These are phyloP conservation scores for Cutaneotrichosporon dermatis DNA, from an alignment of 1,284 basidiomycete genomes.

Conservation along the genomic window DNA sequence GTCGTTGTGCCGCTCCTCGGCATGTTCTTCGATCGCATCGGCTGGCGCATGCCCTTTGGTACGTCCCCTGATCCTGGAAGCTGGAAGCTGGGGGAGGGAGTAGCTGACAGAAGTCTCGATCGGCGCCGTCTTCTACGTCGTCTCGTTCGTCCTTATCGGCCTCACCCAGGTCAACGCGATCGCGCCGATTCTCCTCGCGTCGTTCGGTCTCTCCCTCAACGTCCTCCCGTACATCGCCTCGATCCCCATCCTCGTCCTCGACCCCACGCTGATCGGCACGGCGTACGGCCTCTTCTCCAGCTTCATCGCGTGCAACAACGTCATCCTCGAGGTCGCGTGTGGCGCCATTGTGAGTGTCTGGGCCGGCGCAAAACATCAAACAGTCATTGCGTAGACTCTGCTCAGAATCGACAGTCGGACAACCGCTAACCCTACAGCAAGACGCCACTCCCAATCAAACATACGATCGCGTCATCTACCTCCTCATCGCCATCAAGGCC, in stretches of 20 bases:
- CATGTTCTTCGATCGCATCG: conserved; percentile 25
- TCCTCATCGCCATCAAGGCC: conserved; percentile 45
- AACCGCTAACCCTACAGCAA: conserved; percentile 9
- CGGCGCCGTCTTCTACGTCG: conserved; percentile 36
- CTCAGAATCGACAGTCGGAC: too few relatives aligned
- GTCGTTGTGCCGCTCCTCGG: conserved; percentile 42
- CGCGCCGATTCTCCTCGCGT: conserved; percentile 38
- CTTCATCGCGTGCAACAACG: conserved; percentile 19
- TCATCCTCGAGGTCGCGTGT: conserved; percentile 40
- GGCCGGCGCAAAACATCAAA: too few relatives aligned
- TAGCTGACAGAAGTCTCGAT: conserved; percentile 8
- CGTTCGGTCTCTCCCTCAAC: conserved; percentile 38
- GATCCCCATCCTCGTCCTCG: conserved; percentile 42
- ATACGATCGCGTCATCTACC: conserved; percentile 42
- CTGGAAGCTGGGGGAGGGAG: too few relatives aligned
- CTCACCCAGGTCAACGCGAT: conserved; percentile 42
- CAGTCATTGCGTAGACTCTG: too few relatives aligned
- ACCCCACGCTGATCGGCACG: conserved; percentile 42
- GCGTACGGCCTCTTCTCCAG: conserved; percentile 43
- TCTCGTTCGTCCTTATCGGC: conserved; percentile 42
- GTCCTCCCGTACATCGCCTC: conserved; percentile 40
- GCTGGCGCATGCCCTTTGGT: conserved; percentile 12
- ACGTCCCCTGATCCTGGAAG: too few relatives aligned
- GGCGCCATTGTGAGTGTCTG: conserved; percentile 27
- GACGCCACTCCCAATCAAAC: conserved; percentile 32